phyloP scores from a whole-genome alignment of 805 yeast genomes.

The Cyberlindnera mississippiensis region DNA sequence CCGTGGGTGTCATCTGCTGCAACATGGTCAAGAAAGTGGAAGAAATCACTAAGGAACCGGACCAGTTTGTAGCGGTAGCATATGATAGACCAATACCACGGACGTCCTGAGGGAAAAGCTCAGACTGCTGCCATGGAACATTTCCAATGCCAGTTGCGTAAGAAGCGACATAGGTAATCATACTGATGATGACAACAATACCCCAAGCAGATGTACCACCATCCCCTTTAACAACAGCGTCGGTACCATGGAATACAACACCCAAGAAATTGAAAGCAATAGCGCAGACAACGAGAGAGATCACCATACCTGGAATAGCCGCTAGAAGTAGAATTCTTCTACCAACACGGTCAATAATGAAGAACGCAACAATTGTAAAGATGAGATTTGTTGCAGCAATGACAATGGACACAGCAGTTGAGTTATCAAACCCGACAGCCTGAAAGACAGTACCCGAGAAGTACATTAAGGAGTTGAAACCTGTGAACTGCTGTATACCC shows the following conservation, averaged over 20 bases:
- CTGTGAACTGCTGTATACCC: slow-evolving; percentile 94
- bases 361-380: slow-evolving; percentile 79
- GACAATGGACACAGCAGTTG: slow-evolving; percentile 90
- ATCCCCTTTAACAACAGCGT: slow-evolving; percentile 33
- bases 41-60: slow-evolving; percentile 85
- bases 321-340: slow-evolving; percentile 74
- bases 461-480: slow-evolving; percentile 94
- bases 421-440: slow-evolving; percentile 79
- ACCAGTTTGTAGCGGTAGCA: slow-evolving; percentile 92
- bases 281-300: slow-evolving; percentile 72
- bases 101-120: slow-evolving; percentile 86
- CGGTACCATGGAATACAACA: slow-evolving; percentile 47
- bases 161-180: slow-evolving; percentile 82
- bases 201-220: slow-evolving; percentile 72
- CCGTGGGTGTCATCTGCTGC: slow-evolving; percentile 87
- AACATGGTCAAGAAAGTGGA: slow-evolving; percentile 92
- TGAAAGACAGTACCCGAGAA: slow-evolving; percentile 89
- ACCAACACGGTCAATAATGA: slow-evolving; percentile 82
- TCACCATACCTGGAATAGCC: slow-evolving; percentile 83
- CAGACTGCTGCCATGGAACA: slow-evolving; percentile 97
- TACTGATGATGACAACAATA: slow-evolving; percentile 75
- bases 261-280: slow-evolving; percentile 86
- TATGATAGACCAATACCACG: slow-evolving; percentile 88
- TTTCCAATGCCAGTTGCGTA: slow-evolving; percentile 95
- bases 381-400: slow-evolving; percentile 92